These are phyloP conservation scores for Entonaema liquescens DNA, from an alignment of 495 filamentous ascomycete genomes.

Conservation along the genomic window DNA sequence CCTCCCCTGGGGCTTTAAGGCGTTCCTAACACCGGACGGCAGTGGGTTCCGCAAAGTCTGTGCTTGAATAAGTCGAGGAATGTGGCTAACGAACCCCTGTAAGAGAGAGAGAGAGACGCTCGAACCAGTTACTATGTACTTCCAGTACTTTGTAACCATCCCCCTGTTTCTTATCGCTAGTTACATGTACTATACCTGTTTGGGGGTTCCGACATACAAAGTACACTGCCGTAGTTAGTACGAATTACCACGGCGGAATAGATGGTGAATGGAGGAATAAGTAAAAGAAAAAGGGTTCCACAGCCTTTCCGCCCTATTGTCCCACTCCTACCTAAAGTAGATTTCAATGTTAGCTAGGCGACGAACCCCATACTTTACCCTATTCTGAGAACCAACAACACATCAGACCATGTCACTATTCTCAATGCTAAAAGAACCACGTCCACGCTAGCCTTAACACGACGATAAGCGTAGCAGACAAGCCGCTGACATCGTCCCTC, in stretches of 20 bases:
- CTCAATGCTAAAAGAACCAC: slow-evolving; percentile 13
- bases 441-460: slow-evolving; percentile 21
- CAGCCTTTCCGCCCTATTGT: slow-evolving; percentile 36
- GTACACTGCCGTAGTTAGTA: background rate
- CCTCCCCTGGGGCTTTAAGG: background rate
- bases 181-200: slow-evolving; percentile 26
- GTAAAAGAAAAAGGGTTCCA: slow-evolving; percentile 5
- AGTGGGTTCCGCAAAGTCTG: slow-evolving; percentile 4
- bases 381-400: slow-evolving; percentile 17
- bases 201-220: background rate
- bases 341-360: slow-evolving; percentile 8
- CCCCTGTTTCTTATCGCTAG: slow-evolving; percentile 35
- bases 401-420: slow-evolving; percentile 29
- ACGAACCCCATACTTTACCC: slow-evolving; percentile 20
- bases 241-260: background rate
- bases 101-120: slow-evolving; percentile 3
- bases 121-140: background rate
- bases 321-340: slow-evolving; percentile 22
- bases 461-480: background rate
- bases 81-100: slow-evolving; percentile 13
- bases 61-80: background rate
- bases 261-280: slow-evolving; percentile 2
- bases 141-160: too few species aligned
- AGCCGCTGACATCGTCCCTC: background rate
- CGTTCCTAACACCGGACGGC: background rate